Conservation (phyloP, 441 rosid genomes). For the Rhodomyrtus psidioides region DNA sequence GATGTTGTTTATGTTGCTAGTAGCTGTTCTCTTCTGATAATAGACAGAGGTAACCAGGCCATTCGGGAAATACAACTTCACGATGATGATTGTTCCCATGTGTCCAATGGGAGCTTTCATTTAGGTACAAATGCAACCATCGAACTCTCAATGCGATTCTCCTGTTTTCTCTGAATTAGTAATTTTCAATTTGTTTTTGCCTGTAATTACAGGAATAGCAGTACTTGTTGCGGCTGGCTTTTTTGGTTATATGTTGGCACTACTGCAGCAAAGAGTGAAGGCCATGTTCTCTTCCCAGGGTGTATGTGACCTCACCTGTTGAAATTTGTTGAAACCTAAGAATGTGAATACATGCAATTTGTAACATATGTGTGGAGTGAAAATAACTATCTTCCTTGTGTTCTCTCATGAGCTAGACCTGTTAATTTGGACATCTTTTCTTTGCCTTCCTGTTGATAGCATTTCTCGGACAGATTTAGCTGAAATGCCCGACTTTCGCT, state of each 20-base stretch:
- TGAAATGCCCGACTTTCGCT: background rate
- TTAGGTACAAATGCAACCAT: constrained; percentile 35
- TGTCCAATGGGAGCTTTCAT: constrained; percentile 46
- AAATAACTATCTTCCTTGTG: background rate
- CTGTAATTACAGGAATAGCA: constrained; percentile 43
- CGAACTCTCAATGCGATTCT: background rate
- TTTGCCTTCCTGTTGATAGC: background rate
- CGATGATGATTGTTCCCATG: constrained; percentile 59
- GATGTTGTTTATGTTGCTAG: constrained; percentile 61
- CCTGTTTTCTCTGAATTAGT: background rate
- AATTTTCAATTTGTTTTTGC: background rate
- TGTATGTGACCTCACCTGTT: constrained; percentile 32
- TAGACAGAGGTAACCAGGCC: constrained; percentile 86
- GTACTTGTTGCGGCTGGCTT: constrained; percentile 74
- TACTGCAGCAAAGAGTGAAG: constrained; percentile 62
- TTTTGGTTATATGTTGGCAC: constrained; percentile 84
- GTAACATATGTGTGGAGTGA: background rate
- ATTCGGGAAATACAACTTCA: constrained; percentile 82
- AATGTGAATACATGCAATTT: background rate
- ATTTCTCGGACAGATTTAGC: background rate
- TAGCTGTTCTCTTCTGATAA: constrained; percentile 74
- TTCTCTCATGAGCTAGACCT: background rate
- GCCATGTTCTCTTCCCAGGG: constrained; percentile 43
- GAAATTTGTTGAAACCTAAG: background rate
- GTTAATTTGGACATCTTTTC: background rate